Base-by-base conservation (phyloP, 2,329 filamentous ascomycete genomes). In the Beauveria rudraprayagi region DNA sequence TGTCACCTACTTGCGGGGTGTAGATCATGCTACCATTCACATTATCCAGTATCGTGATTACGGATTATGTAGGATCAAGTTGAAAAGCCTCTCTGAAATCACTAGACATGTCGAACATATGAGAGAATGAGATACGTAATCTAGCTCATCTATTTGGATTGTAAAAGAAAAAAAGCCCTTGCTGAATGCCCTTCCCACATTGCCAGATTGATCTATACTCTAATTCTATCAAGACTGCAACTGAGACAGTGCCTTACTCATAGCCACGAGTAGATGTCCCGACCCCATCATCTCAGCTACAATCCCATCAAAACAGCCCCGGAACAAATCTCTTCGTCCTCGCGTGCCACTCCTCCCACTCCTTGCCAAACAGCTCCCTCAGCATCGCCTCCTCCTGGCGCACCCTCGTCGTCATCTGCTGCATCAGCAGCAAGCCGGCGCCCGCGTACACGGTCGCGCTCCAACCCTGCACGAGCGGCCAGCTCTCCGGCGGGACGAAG, bases 271-370 rank as follows among this genome's bases (percentile, higher is more conserved):
- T n/a, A 9, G 17, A 9, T 5, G 9, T 16, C 26, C 10, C 24
- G 3, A n/a, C 5, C 47, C 24, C 24, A 14, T 16, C 16, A n/a
- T 17, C 30, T 14, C 11, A 14, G 14, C 30, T 30, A 6, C 2
- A 14, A 43, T 46, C n/a, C n/a, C n/a, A 37, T 46, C n/a, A 59
- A 26, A 59, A 51, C 16, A 59, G 5, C 1, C 56, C 56, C 14
- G 56, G 56, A 9, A 59, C 41, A 5, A 59, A 59, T 19, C 56
- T 52, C 26, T 30, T 44, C 1, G 56, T 59, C 48, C 22, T 59
- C 5, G 47, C 56, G n/a, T 59, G 56, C 56, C 56, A 59, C 40
- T n/a, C 37, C 56, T 59, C 56, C 56, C 56, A 59, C 56, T 59
- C 56, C 56, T 46, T 59, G 5, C 56, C 56, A 46, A 59, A 59